Evolutionary conservation across 2,329 filamentous ascomycete species (phyloP).

Genomic region (Xylaria polymorpha): DNA sequence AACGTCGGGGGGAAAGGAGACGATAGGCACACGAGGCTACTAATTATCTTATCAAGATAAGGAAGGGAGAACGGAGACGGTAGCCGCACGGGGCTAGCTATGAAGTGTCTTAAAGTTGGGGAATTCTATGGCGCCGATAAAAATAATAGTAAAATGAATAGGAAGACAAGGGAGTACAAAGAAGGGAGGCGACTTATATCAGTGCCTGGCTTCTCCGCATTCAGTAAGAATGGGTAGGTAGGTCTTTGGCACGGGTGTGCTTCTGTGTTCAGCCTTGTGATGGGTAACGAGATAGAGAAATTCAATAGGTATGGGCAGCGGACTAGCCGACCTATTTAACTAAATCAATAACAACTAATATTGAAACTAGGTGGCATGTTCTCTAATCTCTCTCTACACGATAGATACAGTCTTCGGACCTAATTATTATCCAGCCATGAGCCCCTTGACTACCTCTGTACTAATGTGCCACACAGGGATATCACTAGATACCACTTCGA

Average conservation of each 20-base stretch:
- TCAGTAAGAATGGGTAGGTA: constrained; percentile 11
- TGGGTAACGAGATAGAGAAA: constrained; percentile 14
- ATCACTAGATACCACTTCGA: constrained; percentile 24
- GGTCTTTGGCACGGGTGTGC: constrained; percentile 15
- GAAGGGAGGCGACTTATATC: constrained; percentile 19
- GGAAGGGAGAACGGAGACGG: constrained; percentile 2
- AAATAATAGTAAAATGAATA: constrained; percentile 18
- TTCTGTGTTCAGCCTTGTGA: constrained; percentile 18
- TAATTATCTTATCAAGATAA: constrained; percentile 10
- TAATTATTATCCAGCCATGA: constrained; percentile 24
- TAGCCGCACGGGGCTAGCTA: constrained; percentile 12
- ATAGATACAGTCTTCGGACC: constrained; percentile 13
- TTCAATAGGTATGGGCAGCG: constrained; percentile 3
- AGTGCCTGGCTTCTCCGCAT: constrained; percentile 17
- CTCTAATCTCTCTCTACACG: constrained; percentile 19
- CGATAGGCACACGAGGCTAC: constrained; percentile 12
- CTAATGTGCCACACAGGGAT: constrained; percentile 27
- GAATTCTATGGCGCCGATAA: constrained; percentile 17
- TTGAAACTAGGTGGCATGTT: constrained; percentile 12
- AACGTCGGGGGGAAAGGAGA: constrained; percentile 3
- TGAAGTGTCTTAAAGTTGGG: constrained; percentile 3
- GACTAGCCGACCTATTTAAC: constrained; percentile 33
- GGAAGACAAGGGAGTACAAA: constrained; percentile 20
- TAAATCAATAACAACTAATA: constrained; percentile 17
- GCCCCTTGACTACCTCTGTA: constrained; percentile 19